Percentiles rank a stretch among this genome's conserved stretches.
phyloP scores from a whole-genome alignment of 768 basidiomycete genomes.

The Termitomyces sp. region DNA sequence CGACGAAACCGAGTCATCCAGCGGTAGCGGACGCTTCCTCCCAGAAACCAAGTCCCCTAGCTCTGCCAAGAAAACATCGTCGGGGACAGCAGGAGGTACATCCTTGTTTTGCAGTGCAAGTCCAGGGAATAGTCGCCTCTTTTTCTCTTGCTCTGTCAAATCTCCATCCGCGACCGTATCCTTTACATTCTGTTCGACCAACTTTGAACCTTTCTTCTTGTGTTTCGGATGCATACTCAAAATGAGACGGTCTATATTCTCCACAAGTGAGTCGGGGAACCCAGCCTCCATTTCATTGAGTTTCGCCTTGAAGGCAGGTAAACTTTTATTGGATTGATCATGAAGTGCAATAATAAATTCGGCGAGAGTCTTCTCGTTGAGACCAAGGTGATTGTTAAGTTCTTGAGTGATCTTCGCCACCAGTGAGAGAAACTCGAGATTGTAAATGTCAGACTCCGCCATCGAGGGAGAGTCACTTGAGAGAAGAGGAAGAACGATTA shows the following conservation, averaged over 20 bases:
- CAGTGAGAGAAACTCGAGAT: constrained; percentile 89
- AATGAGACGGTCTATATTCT: constrained; percentile 92
- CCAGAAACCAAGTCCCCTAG: constrained; percentile 86
- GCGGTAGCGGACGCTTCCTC: constrained; percentile 46
- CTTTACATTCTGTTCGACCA: constrained; percentile 30
- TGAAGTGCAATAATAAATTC: constrained; percentile 94
- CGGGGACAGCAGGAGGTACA: constrained; percentile 48
- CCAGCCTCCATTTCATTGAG: constrained; percentile 72
- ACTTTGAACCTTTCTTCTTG: constrained; percentile 62
- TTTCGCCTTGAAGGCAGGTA: constrained; percentile 76
- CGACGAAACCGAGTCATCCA: constrained; percentile 37
- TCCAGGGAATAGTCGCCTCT: constrained; percentile 86
- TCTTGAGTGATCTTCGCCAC: constrained; percentile 92
- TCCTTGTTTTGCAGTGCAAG: constrained; percentile 78
- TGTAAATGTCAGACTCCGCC: constrained; percentile 76
- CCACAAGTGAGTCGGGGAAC: constrained; percentile 86
- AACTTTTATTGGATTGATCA: constrained; percentile 66
- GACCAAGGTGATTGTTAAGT: constrained; percentile 78
- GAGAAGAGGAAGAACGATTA: neutral
- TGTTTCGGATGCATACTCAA: constrained; percentile 94
- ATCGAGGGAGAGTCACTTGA: constrained; percentile 25
- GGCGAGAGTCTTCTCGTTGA: constrained; percentile 89
- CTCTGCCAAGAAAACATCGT: constrained; percentile 83
- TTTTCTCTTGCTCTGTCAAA: constrained; percentile 63
- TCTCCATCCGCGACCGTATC: constrained; percentile 24